Evolutionary conservation across 2,329 filamentous ascomycete species (phyloP).

Genomic region (Claviceps africana): DNA sequence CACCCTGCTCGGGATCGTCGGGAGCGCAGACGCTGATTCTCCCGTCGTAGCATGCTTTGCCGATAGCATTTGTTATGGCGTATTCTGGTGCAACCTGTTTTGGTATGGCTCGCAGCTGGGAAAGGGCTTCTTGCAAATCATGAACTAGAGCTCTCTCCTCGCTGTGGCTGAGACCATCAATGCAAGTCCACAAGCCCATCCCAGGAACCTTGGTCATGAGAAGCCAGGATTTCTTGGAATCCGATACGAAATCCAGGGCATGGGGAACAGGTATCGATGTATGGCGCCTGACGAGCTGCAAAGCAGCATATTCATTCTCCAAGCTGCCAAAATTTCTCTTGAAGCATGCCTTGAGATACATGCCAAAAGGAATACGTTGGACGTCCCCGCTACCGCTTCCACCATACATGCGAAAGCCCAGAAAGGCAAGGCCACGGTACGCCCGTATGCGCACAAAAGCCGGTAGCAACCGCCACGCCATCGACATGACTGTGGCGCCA

Average conservation of each 20-base stretch:
- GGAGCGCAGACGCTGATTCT: not conserved
- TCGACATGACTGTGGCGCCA: not conserved
- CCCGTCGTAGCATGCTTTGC: constrained; percentile 1
- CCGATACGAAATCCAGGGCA: constrained; percentile 2
- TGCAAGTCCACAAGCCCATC: not conserved
- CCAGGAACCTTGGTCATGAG: not conserved
- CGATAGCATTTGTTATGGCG: not conserved
- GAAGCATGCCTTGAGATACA: no score
- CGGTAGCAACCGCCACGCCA: not conserved
- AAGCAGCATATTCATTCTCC: constrained; percentile 4
- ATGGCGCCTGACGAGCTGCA: constrained; percentile 3
- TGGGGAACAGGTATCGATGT: constrained; percentile 2
- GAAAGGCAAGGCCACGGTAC: not conserved
- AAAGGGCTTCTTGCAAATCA: not conserved
- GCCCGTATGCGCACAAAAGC: not conserved
- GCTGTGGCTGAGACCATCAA: constrained; percentile 3
- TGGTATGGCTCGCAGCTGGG: constrained; percentile 1
- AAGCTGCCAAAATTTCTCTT: not conserved
- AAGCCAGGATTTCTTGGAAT: not conserved
- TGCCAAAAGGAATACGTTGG: constrained; percentile 10
- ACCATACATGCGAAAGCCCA: constrained; percentile 5
- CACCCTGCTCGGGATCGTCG: not conserved
- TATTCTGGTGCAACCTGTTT: constrained; percentile 1
- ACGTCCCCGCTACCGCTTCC: constrained; percentile 6
- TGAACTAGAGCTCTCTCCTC: not conserved